Evolutionary conservation across 192 early-diverging fungal species (phyloP).

Genomic region (Funneliformis geosporum): DNA sequence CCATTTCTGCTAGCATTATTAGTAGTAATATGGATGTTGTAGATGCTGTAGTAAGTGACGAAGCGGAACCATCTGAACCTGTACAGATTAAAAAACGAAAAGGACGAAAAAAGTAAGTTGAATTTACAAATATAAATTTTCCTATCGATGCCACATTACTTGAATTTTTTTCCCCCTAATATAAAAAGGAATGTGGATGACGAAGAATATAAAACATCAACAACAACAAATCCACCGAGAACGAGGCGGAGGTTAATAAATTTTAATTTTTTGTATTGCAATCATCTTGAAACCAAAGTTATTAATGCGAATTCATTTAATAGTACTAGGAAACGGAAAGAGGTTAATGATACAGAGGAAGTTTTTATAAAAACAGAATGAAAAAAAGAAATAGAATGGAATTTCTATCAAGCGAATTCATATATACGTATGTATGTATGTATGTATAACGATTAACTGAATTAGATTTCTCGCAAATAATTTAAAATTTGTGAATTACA

Average conservation of each 20-base stretch:
- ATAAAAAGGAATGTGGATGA: constrained; percentile 1
- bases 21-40: constrained; percentile 1
- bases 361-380: neutral
- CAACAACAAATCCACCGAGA: neutral
- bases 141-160: neutral
- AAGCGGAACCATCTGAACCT: neutral
- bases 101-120: constrained; percentile 27
- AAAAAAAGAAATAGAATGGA: neutral
- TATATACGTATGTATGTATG: neutral
- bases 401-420: neutral
- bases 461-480: too few relatives aligned
- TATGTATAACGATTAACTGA: too few relatives aligned
- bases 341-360: neutral
- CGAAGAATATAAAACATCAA: neutral
- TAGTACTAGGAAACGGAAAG: neutral
- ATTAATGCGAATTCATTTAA: neutral
- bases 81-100: constrained; percentile 29
- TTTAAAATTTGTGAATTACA: neutral
- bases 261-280: neutral
- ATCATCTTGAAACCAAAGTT: neutral
- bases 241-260: neutral
- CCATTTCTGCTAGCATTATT: neutral
- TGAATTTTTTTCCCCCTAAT: neutral
- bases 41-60: neutral
- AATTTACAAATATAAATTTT: neutral